These are phyloP conservation scores for Allomyces macrogynus DNA, from an alignment of 192 early-diverging fungal species.

Conservation along the genomic window DNA sequence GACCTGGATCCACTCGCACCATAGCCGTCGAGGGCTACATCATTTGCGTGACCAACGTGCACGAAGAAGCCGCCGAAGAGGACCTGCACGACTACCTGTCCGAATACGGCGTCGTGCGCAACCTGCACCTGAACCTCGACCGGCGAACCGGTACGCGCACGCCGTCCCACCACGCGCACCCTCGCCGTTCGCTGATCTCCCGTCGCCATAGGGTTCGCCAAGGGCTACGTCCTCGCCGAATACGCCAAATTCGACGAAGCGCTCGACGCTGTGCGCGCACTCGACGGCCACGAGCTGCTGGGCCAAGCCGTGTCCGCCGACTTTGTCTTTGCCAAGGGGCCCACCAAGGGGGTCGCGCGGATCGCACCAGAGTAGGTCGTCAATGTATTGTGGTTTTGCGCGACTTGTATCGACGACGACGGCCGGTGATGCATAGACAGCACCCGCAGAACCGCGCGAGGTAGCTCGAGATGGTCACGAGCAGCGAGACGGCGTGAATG, in stretches of 20 bases:
- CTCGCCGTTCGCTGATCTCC: not conserved
- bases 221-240: not conserved
- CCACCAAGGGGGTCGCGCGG: not conserved
- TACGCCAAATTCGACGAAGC: not conserved
- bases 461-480: too few relatives aligned
- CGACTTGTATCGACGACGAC: too few relatives aligned
- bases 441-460: too few relatives aligned
- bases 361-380: too few relatives aligned
- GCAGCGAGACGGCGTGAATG: too few relatives aligned
- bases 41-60: not conserved
- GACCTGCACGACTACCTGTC: not conserved
- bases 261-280: not conserved
- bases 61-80: not conserved
- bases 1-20: not conserved
- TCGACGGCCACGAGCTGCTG: not conserved
- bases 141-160: not conserved
- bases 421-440: too few relatives aligned
- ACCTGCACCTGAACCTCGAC: not conserved
- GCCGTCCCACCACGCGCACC: not conserved
- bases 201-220: not conserved
- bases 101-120: not conserved
- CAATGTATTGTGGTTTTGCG: too few relatives aligned
- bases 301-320: not conserved
- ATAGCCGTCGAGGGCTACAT: not conserved
- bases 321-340: not conserved